Conservation (phyloP, 495 filamentous ascomycete species). For the Tuber borchii region DNA sequence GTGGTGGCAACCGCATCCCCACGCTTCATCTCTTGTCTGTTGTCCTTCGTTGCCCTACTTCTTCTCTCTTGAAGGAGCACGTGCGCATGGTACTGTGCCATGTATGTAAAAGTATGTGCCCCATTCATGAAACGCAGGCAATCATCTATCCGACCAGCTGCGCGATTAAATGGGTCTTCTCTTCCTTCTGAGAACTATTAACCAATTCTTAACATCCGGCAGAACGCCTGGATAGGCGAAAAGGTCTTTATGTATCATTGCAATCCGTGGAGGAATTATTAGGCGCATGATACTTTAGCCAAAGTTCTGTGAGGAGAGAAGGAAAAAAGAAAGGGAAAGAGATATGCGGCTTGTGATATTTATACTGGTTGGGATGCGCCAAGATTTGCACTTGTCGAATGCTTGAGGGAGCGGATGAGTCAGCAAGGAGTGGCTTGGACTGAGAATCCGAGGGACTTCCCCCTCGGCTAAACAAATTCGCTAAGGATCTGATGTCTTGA, state of each 20-base stretch:
- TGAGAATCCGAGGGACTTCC: background rate
- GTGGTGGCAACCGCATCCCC: background rate
- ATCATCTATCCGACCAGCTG: constrained; percentile 28
- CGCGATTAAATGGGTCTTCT: constrained; percentile 41
- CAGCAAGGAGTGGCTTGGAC: background rate
- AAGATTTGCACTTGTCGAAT: background rate
- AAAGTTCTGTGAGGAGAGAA: constrained; percentile 34
- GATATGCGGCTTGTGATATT: background rate
- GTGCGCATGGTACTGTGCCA: background rate
- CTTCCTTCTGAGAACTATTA: constrained; percentile 39
- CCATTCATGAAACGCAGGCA: constrained; percentile 42
- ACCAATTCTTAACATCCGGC: constrained; percentile 22
- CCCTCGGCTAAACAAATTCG: background rate
- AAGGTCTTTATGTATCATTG: constrained; percentile 7
- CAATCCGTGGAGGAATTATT: constrained; percentile 18
- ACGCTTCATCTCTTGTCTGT: background rate
- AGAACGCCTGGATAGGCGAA: constrained; percentile 31
- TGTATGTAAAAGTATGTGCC: constrained; percentile 15
- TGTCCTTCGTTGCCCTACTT: background rate
- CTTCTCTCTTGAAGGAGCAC: background rate
- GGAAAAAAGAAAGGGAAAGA: background rate
- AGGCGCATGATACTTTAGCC: constrained; percentile 23
- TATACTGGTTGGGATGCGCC: background rate
- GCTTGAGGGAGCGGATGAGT: background rate
- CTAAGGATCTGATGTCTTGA: background rate